These are phyloP conservation scores for Populus euphratica DNA, from an alignment of 345 rosid species.

Conservation along the genomic window DNA sequence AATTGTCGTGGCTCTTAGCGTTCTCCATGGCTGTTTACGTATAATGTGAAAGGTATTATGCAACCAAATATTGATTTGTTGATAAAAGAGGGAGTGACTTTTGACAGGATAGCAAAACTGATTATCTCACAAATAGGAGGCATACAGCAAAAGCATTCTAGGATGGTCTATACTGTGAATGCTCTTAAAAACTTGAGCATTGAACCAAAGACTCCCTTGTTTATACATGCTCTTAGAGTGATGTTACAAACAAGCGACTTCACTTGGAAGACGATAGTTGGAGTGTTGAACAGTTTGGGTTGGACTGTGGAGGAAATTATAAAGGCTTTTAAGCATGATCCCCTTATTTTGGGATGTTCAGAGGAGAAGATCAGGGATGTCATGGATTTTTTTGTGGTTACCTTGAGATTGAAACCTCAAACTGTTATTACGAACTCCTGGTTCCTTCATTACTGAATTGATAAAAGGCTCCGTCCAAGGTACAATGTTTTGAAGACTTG, in stretches of 20 bases:
- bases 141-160: background rate
- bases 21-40: slow-evolving; percentile 6
- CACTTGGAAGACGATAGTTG: slow-evolving; percentile 21
- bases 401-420: slow-evolving; percentile 1
- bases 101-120: background rate
- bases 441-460: slow-evolving; percentile 14
- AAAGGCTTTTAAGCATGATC: slow-evolving; percentile 7
- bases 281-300: slow-evolving; percentile 27
- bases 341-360: slow-evolving; percentile 3
- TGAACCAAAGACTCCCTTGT: slow-evolving; percentile 10
- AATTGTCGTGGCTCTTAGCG: slow-evolving; percentile 16
- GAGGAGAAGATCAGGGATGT: slow-evolving; percentile 17
- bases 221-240: slow-evolving; percentile 17
- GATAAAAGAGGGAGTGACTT: slow-evolving; percentile 17
- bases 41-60: slow-evolving; percentile 2
- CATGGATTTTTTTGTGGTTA: slow-evolving; percentile 18
- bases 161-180: slow-evolving; percentile 7
- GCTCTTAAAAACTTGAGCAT: slow-evolving; percentile 17
- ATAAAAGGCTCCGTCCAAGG: slow-evolving; percentile 21
- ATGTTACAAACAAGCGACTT: slow-evolving; percentile 4
- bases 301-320: slow-evolving; percentile 27
- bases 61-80: slow-evolving; percentile 21
- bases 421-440: slow-evolving; percentile 7
- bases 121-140: slow-evolving; percentile 7
- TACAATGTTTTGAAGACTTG: slow-evolving; percentile 16